These are phyloP conservation scores for Echium plantagineum DNA, from an alignment of 257 asterid species.

Conservation along the genomic window DNA sequence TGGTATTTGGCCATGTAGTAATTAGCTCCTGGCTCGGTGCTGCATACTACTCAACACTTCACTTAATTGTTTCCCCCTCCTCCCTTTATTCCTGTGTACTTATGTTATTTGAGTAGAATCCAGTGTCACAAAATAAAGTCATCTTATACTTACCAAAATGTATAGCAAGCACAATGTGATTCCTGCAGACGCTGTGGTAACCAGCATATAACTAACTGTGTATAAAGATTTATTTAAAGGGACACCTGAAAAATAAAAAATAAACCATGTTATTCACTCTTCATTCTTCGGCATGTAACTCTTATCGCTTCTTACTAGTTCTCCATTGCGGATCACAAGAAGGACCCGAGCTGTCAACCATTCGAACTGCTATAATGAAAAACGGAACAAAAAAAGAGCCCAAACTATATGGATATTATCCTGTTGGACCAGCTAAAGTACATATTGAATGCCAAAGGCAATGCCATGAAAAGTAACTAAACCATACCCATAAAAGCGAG, in stretches of 20 bases:
- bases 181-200: slow-evolving; percentile 70
- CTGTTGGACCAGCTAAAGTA: neutral
- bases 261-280: neutral
- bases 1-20: too few species aligned
- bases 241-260: slow-evolving; percentile 42
- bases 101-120: neutral
- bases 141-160: slow-evolving; percentile 29
- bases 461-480: neutral
- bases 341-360: too few species aligned
- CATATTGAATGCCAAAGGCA: neutral
- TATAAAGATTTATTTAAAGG: slow-evolving; percentile 74
- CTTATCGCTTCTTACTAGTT: neutral
- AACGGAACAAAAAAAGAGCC: too few species aligned
- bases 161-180: slow-evolving; percentile 62
- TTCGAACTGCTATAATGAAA: too few species aligned
- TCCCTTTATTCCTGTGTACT: too few species aligned
- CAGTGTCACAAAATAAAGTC: neutral
- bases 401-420: neutral
- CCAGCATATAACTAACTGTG: slow-evolving; percentile 63
- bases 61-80: too few species aligned
- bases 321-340: too few species aligned
- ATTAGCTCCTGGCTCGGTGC: too few species aligned
- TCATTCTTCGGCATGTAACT: neutral
- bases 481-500: slow-evolving; percentile 50
- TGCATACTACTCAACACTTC: too few species aligned